Evolutionary conservation across 2,329 filamentous ascomycete species (phyloP).

Genomic region (Penicillium occitanis): DNA sequence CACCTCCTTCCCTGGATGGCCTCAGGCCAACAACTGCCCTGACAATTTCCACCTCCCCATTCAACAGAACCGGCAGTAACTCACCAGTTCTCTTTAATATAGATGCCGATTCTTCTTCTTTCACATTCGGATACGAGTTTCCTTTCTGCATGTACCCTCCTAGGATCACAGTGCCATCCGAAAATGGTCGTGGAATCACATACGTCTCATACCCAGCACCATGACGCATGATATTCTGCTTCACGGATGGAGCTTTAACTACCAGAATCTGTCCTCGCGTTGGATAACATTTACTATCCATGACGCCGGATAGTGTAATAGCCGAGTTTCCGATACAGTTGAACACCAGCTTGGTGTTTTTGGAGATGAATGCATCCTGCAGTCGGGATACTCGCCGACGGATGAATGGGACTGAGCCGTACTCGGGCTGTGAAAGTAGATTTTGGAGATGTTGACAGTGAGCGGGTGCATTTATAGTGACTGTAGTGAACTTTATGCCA

Average conservation of each 20-base stretch:
- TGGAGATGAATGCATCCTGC: constrained; percentile 13
- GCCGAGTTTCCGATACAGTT: constrained; percentile 35
- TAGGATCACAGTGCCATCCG: constrained; percentile 60
- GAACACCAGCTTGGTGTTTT: constrained; percentile 19
- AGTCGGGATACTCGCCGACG: constrained; percentile 4
- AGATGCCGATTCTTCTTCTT: constrained; percentile 46
- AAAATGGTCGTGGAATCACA: constrained; percentile 61
- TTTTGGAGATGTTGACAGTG: constrained; percentile 46
- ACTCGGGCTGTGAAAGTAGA: constrained; percentile 42
- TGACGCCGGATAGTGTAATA: constrained; percentile 36
- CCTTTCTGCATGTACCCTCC: constrained; percentile 61
- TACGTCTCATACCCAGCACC: constrained; percentile 64
- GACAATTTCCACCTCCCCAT: constrained; percentile 38
- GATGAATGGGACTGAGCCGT: constrained; percentile 38
- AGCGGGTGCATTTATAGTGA: constrained; percentile 44
- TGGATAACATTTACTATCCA: constrained; percentile 43
- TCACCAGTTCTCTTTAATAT: constrained; percentile 44
- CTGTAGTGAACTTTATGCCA: constrained; percentile 44
- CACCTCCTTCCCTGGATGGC: constrained; percentile 46
- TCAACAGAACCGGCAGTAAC: constrained; percentile 35
- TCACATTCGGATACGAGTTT: constrained; percentile 55
- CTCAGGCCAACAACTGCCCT: constrained; percentile 49
- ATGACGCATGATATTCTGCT: constrained; percentile 60
- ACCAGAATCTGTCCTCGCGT: constrained; percentile 52
- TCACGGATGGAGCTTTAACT: constrained; percentile 45